Evolutionary conservation across 1,284 basidiomycete species (phyloP).

Genomic region (Cutaneotrichosporon sp.): DNA sequence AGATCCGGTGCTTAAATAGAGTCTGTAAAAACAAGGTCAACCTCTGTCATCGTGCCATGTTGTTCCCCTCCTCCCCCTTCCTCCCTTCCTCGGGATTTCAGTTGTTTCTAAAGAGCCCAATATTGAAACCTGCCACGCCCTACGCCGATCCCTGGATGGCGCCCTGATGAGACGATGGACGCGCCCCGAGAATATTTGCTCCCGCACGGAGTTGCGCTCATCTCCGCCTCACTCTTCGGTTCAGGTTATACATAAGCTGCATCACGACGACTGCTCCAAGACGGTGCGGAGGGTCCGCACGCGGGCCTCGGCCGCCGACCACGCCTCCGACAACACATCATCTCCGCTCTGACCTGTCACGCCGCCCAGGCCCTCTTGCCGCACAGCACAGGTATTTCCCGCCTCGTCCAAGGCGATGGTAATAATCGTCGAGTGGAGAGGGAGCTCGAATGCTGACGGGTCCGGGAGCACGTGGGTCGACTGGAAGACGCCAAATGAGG

Average conservation of each 20-base stretch:
- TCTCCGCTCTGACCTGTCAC: slow-evolving; percentile 49
- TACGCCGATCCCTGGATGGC: neutral
- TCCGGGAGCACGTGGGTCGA: slow-evolving; percentile 74
- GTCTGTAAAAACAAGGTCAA: neutral
- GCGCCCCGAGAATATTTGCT: neutral
- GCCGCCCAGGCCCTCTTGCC: slow-evolving; percentile 63
- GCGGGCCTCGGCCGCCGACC: slow-evolving; percentile 41
- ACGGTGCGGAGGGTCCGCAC: slow-evolving; percentile 33
- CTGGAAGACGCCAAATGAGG: slow-evolving; percentile 80
- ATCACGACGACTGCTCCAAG: slow-evolving; percentile 13
- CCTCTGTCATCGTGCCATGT: neutral
- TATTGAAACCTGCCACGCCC: neutral
- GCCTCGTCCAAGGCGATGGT: slow-evolving; percentile 65
- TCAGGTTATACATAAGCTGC: neutral
- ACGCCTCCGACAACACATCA: slow-evolving; percentile 41
- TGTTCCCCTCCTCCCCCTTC: too few relatives aligned
- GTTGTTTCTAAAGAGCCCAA: too few relatives aligned
- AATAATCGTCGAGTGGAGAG: slow-evolving; percentile 69
- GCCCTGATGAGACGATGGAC: slow-evolving; percentile 5
- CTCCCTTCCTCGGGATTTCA: too few relatives aligned
- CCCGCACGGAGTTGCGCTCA: neutral
- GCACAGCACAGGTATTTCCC: slow-evolving; percentile 55
- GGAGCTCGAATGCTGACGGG: slow-evolving; percentile 85
- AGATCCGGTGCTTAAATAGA: neutral
- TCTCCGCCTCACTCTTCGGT: neutral